Evolutionary conservation across 2,329 filamentous ascomycete genomes (phyloP), one percentile per base, ranked within the genome.

Genomic region (Tolypocladium ophioglossoides): DNA sequence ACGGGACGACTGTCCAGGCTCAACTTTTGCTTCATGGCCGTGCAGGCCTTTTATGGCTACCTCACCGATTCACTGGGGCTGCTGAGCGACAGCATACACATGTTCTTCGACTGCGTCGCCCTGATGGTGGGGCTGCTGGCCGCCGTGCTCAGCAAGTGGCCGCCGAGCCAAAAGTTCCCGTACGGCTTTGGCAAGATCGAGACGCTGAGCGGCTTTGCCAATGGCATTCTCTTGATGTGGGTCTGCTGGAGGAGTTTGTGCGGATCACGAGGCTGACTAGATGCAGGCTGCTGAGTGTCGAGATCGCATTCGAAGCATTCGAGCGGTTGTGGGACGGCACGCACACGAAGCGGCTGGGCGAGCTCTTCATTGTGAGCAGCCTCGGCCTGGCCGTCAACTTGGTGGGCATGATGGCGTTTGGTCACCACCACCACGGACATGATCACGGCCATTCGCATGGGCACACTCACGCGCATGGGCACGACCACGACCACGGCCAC

Each of bases 131-230:
- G 94, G 12, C 77, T 99, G 11, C 86, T 92, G 62, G 94, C 94
- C 32, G 87, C 92, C 2, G 91, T 99, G 7, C 89, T 96, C 76
- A 94, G 89, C 71, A 97, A 97, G 71, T 96, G 94, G 91, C 91
- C 91, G 1, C 87, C 91, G 0, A 96, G 87, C 66, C 79, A 87
- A 56, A 79, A 85, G 22, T 97, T 96, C 63, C 94, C 94, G 0
- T 97, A 96, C 65, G 94, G 94, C 0, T 94, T 96, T 68, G 91
- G 92, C 55, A 99, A 97, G 71, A 89, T 99, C 55, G 94, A 99
- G 72, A 96, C 91, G 0, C 74, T 99, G 55, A 95, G 92, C 56
- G 94, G 94, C 0, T 96, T 99, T 68, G 94, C 89, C 61, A 99
- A 99, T 65, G 94, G 94, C 9, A 86, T 99, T 32, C 92, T 99